Evolutionary conservation across 2,329 filamentous ascomycete genomes (phyloP), one percentile per base, ranked within the genome.

Genomic region (Colletotrichum lupini): DNA sequence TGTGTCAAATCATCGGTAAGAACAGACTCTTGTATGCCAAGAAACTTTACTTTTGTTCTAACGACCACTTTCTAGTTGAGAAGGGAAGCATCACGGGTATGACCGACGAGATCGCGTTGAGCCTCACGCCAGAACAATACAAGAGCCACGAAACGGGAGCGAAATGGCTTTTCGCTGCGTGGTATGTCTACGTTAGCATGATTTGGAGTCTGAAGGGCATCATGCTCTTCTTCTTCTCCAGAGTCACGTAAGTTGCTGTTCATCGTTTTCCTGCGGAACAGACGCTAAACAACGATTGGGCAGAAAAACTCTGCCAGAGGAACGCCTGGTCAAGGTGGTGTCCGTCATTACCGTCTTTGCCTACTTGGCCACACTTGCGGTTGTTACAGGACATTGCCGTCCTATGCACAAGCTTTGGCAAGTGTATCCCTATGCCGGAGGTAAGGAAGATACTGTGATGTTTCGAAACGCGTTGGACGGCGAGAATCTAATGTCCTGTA

Each of bases 151-250:
- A 72, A 57, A 63, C 59, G 3, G 69, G 69, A 2, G 69, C 69
- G 4, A 72, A 72, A 66, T 72, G 69, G 69, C 58, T 72, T 16
- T 72, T 72, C n/a, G 69, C 69, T 19, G 69, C 65, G 9, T 72
- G 69, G 69, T 72, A 72, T 42, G 26, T 72, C 22, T 72, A 72
- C 42, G 69, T 68, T 37, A 72, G 69, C 53, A 35, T 72, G 52
- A 72, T 72, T 22, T 72, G 69, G 69, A 72, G 69, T 59, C 32
- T 72, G 6, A 72, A 72, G 49, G 69, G 69, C n/a, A 72, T 72
- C 35, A 72, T 72, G 69, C 65, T 72, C 22, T 68, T 68, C 24
- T 72, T 72, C 19, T 68, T 72, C 24, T 63, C 42, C 5, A 68
- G 69, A 26, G 69, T 72, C 28, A 72, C 69, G 69, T 72, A 72